Base-by-base conservation (phyloP, 1,284 basidiomycete genomes). In the Rhodotorula sp. region DNA sequence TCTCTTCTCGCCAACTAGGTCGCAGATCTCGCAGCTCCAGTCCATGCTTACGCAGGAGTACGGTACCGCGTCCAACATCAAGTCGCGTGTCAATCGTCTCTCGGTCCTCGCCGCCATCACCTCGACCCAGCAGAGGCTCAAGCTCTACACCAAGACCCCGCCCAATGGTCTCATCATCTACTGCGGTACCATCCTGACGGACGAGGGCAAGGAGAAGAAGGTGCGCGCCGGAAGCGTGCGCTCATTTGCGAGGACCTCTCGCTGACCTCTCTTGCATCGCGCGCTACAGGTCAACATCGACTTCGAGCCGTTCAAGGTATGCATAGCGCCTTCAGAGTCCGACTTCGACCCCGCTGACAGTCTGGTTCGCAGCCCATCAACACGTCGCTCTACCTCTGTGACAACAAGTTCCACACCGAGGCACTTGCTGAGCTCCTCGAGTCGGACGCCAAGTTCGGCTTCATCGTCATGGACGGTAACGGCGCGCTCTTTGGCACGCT, bases 401-500 rank as follows among this genome's bases (percentile, higher is more conserved):
- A 99, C 86, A 97, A 97, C 86, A 97, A 98, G 82, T 99, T 99
- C 86, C 96, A 98, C 85, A 98, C 97, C 7, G 97, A 98, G 81
- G 94, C 95, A 1, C 87, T 99, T 49, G 91, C 92, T 61, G 97
- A 99, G 81, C 88, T 99, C 63, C 87, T 99, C 77, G 97, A 99
- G 84, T 94, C 92, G 46, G 97, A 99, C 82, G 92, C 93, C 77
- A 92, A 93, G 80, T 99, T 98, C 81, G 97, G 95, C 46, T 99
- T 99, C 86, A 97, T 99, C 82, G 91, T 99, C 81, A 99, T 99
- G 97, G 95, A 96, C 81, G 95, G 94, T 84, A 96, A 95, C 82
- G 94, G 94, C 50, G 91, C 93, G 27, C 89, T 99, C 57, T 99
- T 98, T 78, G 97, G 97, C 75, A 93, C 92, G 7, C 88, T 99